A percentile compares a stretch with the other conserved stretches of the same genome.
Conservation (phyloP, 164 flowering plant species). For the Macadamia tetraphylla region DNA sequence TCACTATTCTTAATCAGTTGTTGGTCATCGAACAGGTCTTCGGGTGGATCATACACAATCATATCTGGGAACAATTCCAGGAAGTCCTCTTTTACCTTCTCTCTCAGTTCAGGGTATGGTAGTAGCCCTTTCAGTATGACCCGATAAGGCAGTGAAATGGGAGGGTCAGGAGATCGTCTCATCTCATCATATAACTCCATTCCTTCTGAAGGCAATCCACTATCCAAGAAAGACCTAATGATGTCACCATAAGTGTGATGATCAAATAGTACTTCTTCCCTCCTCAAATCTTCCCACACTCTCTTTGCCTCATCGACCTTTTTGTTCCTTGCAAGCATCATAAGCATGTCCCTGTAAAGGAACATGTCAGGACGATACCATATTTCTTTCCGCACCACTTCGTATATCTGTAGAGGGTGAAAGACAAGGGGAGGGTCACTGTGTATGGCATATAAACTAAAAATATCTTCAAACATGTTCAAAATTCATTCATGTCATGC, state of each 20-base stretch:
- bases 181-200: conserved; percentile 84
- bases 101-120: conserved; percentile 85
- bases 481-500: too few species aligned
- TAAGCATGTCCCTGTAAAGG: conserved; percentile 93
- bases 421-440: too few species aligned
- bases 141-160: conserved; percentile 71
- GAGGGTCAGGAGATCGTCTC: conserved; percentile 82
- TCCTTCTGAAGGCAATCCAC: conserved; percentile 63
- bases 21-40: conserved; percentile 65
- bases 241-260: conserved; percentile 93
- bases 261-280: conserved; percentile 79
- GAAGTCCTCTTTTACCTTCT: conserved; percentile 88
- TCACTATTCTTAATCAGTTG: conserved; percentile 26
- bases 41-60: conserved; percentile 83
- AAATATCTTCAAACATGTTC: too few species aligned
- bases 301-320: conserved; percentile 51
- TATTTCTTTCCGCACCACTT: conserved; percentile 78
- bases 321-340: conserved; percentile 88
- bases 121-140: conserved; percentile 89
- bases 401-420: conserved; percentile 59
- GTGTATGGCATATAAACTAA: too few species aligned
- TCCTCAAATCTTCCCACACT: conserved; percentile 77
- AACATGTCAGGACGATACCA: conserved; percentile 99
- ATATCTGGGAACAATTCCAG: conserved; percentile 80
- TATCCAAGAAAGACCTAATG: conserved; percentile 65